Evolutionary conservation across 2,329 filamentous ascomycete genomes (phyloP).

Genomic region (Scorias spongiosa): DNA sequence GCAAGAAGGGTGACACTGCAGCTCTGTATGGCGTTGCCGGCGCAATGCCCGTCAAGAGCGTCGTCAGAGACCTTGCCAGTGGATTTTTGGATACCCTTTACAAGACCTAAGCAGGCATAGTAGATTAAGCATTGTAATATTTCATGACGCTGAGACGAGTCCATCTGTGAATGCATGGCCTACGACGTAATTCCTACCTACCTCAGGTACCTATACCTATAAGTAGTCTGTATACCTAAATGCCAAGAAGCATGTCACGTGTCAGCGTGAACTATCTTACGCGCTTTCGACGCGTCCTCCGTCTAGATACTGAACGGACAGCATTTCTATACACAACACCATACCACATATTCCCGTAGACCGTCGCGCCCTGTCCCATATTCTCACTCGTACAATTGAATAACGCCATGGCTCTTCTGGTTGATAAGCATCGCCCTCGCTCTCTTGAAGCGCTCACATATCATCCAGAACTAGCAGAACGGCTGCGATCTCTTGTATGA

Average conservation of each 20-base stretch:
- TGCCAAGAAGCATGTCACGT: not conserved
- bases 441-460: slow-evolving; percentile 70
- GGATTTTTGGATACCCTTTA: slow-evolving; percentile 90
- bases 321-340: too few relatives aligned
- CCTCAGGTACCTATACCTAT: too few relatives aligned
- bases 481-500: slow-evolving; percentile 69
- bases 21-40: slow-evolving; percentile 92
- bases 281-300: not conserved
- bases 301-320: not conserved
- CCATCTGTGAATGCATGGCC: too few relatives aligned
- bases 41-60: slow-evolving; percentile 85
- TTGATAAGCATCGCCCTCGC: slow-evolving; percentile 53
- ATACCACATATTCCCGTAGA: too few relatives aligned
- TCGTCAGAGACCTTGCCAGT: slow-evolving; percentile 77
- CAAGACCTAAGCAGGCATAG: slow-evolving; percentile 44
- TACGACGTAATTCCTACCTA: too few relatives aligned
- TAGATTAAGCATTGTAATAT: not conserved
- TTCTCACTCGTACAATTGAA: too few relatives aligned
- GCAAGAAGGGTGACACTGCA: slow-evolving; percentile 58
- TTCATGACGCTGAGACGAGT: too few relatives aligned
- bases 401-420: slow-evolving; percentile 43
- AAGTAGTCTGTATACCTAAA: too few relatives aligned
- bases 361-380: too few relatives aligned
- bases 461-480: slow-evolving; percentile 73
- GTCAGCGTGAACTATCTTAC: not conserved